Conservation (phyloP, 2,329 filamentous ascomycete genomes). For the Cadophora luteo-olivacea region DNA sequence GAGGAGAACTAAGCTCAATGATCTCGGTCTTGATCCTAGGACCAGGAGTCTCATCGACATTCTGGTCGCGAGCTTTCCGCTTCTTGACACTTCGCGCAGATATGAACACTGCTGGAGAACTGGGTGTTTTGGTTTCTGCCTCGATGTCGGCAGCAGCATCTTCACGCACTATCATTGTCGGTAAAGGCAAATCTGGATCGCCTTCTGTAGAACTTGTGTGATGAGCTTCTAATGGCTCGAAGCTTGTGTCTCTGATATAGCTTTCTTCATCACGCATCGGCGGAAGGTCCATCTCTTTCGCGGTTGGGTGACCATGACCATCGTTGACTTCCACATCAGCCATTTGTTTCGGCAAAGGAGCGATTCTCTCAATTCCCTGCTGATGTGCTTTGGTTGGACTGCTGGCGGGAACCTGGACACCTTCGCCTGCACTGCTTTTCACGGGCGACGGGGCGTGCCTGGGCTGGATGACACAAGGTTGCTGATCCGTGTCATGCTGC, state of each 20-base stretch:
- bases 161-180: neutral
- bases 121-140: constrained; percentile 20
- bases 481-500: neutral
- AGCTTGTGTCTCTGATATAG: constrained; percentile 29
- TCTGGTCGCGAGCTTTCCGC: constrained; percentile 32
- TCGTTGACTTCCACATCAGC: neutral
- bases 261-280: constrained; percentile 13
- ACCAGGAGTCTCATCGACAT: constrained; percentile 15
- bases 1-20: constrained; percentile 42
- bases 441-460: neutral
- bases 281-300: constrained; percentile 22
- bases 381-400: neutral
- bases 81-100: constrained; percentile 40
- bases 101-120: constrained; percentile 36
- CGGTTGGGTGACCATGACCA: neutral
- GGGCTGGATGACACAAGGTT: neutral
- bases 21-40: constrained; percentile 40
- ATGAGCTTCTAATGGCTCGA: constrained; percentile 26
- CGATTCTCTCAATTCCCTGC: neutral
- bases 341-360: neutral
- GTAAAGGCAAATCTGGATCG: constrained; percentile 25
- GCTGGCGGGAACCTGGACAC: constrained; percentile 16
- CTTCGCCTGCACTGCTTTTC: neutral
- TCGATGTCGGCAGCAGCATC: neutral
- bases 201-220: constrained; percentile 41